A percentile compares a stretch with the other conserved stretches of the same genome.
Evolutionary conservation across 1,284 basidiomycete species (phyloP).

Genomic region (Cutaneotrichosporon daszewskae): DNA sequence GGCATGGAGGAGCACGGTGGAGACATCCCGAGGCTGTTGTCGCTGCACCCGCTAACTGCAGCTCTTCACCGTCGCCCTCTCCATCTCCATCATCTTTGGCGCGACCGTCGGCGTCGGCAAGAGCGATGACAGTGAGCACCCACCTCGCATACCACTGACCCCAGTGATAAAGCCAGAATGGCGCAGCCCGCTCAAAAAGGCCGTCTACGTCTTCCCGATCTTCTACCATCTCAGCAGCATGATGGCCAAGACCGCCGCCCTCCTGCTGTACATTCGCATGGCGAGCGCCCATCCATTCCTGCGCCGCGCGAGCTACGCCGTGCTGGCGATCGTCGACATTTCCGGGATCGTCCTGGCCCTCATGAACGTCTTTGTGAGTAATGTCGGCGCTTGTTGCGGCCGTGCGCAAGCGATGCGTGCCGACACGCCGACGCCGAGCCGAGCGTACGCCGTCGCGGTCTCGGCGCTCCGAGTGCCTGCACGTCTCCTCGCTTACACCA

Average conservation of each 20-base stretch:
- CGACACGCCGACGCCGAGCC: too few species aligned
- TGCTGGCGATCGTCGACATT: conserved; percentile 37
- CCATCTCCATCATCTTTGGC: conserved; percentile 32
- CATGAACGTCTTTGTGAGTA: conserved; percentile 37
- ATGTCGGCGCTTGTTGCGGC: too few species aligned
- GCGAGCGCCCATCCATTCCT: conserved; percentile 39
- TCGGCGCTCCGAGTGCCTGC: too few species aligned
- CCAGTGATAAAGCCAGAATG: conserved; percentile 22
- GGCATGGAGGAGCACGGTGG: too few species aligned
- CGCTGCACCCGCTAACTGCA: conserved; percentile 10
- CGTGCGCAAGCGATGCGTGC: too few species aligned
- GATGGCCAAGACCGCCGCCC: conserved; percentile 43
- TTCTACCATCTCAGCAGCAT: conserved; percentile 44
- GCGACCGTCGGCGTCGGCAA: conserved; percentile 37
- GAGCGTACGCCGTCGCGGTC: too few species aligned
- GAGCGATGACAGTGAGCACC: conserved; percentile 30
- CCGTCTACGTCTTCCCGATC: conserved; percentile 42
- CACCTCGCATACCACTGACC: too few species aligned
- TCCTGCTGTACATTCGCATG: conserved; percentile 47
- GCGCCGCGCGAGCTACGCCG: conserved; percentile 35
- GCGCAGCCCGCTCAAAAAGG: conserved; percentile 22
- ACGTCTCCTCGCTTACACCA: conserved; percentile 1
- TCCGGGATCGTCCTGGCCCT: conserved; percentile 43
- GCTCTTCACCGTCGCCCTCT: conserved; percentile 32
- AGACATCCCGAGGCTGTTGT: too few species aligned